Evolutionary conservation across 2,329 filamentous ascomycete genomes (phyloP), one percentile per base, ranked within the genome.

Genomic region (Penicillium polonicum): DNA sequence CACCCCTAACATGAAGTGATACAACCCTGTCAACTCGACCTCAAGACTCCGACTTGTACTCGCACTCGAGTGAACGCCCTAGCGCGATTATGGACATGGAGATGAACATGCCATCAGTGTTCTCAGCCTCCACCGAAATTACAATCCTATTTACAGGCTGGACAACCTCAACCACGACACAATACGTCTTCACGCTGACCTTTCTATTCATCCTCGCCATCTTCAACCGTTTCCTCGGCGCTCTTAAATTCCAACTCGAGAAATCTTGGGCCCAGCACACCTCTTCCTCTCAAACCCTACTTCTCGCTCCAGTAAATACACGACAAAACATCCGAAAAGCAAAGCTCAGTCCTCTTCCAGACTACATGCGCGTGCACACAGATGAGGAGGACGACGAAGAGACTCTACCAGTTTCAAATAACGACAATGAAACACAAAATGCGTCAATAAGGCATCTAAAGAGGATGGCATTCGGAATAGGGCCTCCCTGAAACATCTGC

Each of bases 121-220:
- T 58, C 25, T 48, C 55, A 10, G 5, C 44, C 21, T 48, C 43
- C 2, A 58, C 44, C 4, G 13, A 36, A 49, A 49, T 58, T 19
- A 58, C 55, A 17, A 19, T 58, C 25, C 44, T 58, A 23, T 58
- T 58, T 31, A 48, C 44, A 12, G 43, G 50, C 13, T 58, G 55
- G 55, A 58, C 43, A 42, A 58, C 55, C 9, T 38, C 55, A 31
- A 48, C 55, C 9, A 31, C 17, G 3, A 55, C 55, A 1, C 31
- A 55, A 31, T 58, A 55, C 23, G 8, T 39, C 33, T 44, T 55
- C 3, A 49, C 55, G 0, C 21, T 58, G 12, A 12, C 29, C 6
- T 48, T 54, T 35, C n/a, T 58, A 5, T 55, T 58, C 31, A 4
- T 58, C 21, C 55, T 58, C 36, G 43, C 55, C 33, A 55, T 58